These are phyloP conservation scores for Mastigamoeba balamuthi DNA, from an alignment of 78 protist genomes.

Conservation along the genomic window DNA sequence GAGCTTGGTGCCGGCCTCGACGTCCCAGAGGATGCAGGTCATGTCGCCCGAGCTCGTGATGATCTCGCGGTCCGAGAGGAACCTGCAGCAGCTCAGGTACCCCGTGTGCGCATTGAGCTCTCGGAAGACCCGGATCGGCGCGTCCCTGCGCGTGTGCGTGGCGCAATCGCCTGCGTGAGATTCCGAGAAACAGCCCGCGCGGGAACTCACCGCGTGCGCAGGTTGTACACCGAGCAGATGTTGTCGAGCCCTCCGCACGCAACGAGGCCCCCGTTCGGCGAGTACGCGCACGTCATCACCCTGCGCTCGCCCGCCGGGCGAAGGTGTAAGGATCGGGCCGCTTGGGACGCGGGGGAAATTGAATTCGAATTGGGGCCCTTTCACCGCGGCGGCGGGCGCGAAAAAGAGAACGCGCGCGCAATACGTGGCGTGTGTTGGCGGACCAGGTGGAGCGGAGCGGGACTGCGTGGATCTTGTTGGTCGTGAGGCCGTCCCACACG, in stretches of 20 bases:
- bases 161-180: too few relatives aligned
- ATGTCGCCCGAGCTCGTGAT: conserved; percentile 81
- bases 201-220: too few relatives aligned
- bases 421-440: too few relatives aligned
- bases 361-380: too few relatives aligned
- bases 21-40: conserved; percentile 90
- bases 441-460: conserved; percentile 59
- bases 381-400: too few relatives aligned
- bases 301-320: too few relatives aligned
- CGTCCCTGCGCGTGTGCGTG: conserved; percentile 51
- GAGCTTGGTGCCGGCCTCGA: conserved; percentile 60
- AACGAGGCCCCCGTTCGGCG: conserved; percentile 77
- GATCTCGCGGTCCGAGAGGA: conserved; percentile 69
- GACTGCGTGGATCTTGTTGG: conserved; percentile 74
- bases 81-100: conserved; percentile 90
- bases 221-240: conserved; percentile 75
- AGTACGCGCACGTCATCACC: conserved; percentile 96
- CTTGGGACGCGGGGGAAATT: too few relatives aligned
- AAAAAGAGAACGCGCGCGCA: too few relatives aligned
- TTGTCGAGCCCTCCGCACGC: conserved; percentile 97
- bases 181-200: too few relatives aligned
- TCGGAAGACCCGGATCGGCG: conserved; percentile 43
- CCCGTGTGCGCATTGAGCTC: conserved; percentile 80
- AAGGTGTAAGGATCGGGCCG: too few relatives aligned
- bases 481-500: conserved; percentile 86